Conservation (phyloP, 179 eudicot species). For the Patellifolia procumbens region DNA sequence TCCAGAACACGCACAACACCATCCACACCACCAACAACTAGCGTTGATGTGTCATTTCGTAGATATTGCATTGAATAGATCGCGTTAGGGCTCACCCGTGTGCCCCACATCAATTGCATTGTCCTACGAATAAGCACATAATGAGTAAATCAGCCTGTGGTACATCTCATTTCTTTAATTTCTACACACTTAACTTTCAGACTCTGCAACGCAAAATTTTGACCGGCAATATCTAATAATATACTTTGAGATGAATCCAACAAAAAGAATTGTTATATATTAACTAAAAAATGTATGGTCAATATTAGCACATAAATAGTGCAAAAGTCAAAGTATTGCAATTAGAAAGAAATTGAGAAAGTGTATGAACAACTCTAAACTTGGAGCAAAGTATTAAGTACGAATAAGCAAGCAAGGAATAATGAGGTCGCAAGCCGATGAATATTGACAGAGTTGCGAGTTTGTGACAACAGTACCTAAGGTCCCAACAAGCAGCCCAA, state of each 20-base stretch:
- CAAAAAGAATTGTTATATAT: too few species aligned
- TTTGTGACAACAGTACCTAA: conserved; percentile 66
- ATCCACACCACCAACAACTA: conserved; percentile 79
- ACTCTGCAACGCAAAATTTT: too few species aligned
- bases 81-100: conserved; percentile 60
- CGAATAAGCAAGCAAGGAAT: too few species aligned
- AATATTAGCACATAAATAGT: not conserved
- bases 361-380: too few species aligned
- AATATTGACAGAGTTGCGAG: not conserved
- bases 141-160: not conserved
- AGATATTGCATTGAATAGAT: conserved; percentile 67
- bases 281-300: too few species aligned
- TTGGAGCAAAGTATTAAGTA: too few species aligned
- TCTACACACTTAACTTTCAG: too few species aligned
- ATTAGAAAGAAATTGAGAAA: too few species aligned
- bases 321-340: too few species aligned
- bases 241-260: too few species aligned
- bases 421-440: not conserved
- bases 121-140: conserved; percentile 38
- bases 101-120: conserved; percentile 53
- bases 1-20: conserved; percentile 72
- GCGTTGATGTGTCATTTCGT: conserved; percentile 50
- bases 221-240: too few species aligned
- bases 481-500: conserved; percentile 78
- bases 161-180: too few species aligned